phyloP scores from a whole-genome alignment of 108 stramenopile species.

The Nitzschia sp. region DNA sequence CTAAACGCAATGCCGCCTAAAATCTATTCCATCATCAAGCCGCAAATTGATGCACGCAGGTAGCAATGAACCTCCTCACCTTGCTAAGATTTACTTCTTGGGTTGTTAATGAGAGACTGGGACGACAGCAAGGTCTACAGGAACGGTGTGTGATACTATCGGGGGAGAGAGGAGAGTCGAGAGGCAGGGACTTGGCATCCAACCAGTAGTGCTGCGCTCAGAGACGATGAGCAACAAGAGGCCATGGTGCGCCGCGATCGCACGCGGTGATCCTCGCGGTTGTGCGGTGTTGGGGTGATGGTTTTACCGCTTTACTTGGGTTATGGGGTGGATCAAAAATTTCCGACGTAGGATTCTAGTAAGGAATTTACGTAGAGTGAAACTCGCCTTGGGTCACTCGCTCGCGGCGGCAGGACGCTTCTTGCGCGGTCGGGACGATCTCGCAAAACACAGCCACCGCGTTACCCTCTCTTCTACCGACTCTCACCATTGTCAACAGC shows the following conservation, averaged over 20 bases:
- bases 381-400: not conserved
- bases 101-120: not conserved
- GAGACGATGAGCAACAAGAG: not conserved
- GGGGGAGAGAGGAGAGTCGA: too few species aligned
- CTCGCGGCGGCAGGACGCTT: not conserved
- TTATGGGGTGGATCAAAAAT: constrained; percentile 8
- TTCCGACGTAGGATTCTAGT: not conserved
- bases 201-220: not conserved
- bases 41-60: too few species aligned
- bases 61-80: constrained; percentile 9
- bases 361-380: constrained; percentile 3
- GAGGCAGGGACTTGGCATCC: too few species aligned
- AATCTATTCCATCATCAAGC: too few species aligned
- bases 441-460: not conserved
- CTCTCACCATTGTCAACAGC: constrained; percentile 1
- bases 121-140: not conserved
- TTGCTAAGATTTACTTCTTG: not conserved
- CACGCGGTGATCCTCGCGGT: constrained; percentile 11
- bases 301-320: constrained; percentile 37
- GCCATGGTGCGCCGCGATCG: constrained; percentile 6
- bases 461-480: not conserved
- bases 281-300: constrained; percentile 15
- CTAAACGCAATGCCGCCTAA: too few species aligned
- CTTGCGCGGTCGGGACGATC: not conserved
- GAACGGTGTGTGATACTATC: not conserved